Evolutionary conservation across 106 monocot species (phyloP).

Genomic region (Apostasia shenzhenica): DNA sequence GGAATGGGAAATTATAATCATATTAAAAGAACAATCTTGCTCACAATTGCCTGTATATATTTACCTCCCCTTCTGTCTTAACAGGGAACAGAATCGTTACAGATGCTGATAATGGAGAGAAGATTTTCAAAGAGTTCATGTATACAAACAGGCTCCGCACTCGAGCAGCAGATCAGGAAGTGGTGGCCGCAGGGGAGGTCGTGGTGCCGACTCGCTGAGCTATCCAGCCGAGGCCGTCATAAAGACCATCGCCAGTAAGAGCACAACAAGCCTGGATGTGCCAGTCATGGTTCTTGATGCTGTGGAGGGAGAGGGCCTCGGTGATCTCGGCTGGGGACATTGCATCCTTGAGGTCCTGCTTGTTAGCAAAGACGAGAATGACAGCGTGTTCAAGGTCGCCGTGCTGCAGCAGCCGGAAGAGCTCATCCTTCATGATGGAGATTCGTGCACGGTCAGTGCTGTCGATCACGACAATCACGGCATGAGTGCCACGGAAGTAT

Average conservation of each 20-base stretch:
- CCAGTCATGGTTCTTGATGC: conserved; percentile 99
- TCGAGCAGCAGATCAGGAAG: background rate
- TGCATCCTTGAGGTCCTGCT: conserved; percentile 97
- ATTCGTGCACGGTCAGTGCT: conserved; percentile 88
- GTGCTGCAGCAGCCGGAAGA: conserved; percentile 78
- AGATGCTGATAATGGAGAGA: no score
- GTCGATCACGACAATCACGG: conserved; percentile 86
- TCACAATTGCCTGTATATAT: no score
- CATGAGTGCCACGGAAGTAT: conserved; percentile 85
- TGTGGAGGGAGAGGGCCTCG: conserved; percentile 85
- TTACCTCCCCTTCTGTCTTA: no score
- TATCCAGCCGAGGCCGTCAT: conserved; percentile 95
- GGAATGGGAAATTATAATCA: no score
- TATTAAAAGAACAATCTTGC: no score
- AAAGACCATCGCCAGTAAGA: conserved; percentile 77
- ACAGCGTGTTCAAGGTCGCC: conserved; percentile 77
- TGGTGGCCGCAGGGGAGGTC: conserved; percentile 5
- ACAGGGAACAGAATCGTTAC: no score
- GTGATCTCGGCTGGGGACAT: conserved; percentile 98
- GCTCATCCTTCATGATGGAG: conserved; percentile 87
- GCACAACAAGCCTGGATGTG: conserved; percentile 93
- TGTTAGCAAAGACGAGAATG: conserved; percentile 91
- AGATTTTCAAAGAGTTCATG: no score
- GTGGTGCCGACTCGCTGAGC: conserved; percentile 70
- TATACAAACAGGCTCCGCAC: no score